Conservation (phyloP, 805 yeast genomes). For the Wickerhamomyces pijperi region DNA sequence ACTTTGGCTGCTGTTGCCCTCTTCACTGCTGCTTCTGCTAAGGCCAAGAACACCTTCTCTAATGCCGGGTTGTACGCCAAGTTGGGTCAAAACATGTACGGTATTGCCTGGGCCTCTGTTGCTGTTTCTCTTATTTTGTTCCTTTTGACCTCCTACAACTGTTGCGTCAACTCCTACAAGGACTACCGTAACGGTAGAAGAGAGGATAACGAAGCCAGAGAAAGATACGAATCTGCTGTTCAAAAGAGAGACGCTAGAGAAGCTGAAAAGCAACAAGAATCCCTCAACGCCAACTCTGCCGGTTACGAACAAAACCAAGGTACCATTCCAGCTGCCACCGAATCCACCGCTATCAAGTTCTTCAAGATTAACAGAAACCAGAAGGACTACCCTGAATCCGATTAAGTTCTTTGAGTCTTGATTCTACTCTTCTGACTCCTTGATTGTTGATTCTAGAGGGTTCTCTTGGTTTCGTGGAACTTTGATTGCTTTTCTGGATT, state of each 20-base stretch:
- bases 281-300: slow-evolving; percentile 9
- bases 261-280: slow-evolving; percentile 1
- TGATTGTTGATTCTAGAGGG: neutral
- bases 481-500: too few relatives aligned
- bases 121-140: slow-evolving; percentile 38
- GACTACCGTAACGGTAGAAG: slow-evolving; percentile 33
- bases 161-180: slow-evolving; percentile 36
- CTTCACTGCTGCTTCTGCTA: slow-evolving; percentile 68
- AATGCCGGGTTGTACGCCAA: slow-evolving; percentile 31
- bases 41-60: slow-evolving; percentile 62
- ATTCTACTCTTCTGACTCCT: neutral
- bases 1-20: slow-evolving; percentile 53
- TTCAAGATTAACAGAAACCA: slow-evolving; percentile 58
- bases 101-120: slow-evolving; percentile 63
- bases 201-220: slow-evolving; percentile 16
- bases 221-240: slow-evolving; percentile 4
- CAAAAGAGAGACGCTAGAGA: slow-evolving; percentile 1
- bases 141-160: slow-evolving; percentile 40
- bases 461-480: too few relatives aligned
- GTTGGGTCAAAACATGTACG: slow-evolving; percentile 48
- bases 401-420: slow-evolving; percentile 8
- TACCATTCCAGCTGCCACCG: slow-evolving; percentile 20
- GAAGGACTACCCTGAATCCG: slow-evolving; percentile 30
- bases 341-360: slow-evolving; percentile 55
- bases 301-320: slow-evolving; percentile 16